phyloP scores from a whole-genome alignment of 2,329 filamentous ascomycete species.

The Fonsecaea pugnacius region DNA sequence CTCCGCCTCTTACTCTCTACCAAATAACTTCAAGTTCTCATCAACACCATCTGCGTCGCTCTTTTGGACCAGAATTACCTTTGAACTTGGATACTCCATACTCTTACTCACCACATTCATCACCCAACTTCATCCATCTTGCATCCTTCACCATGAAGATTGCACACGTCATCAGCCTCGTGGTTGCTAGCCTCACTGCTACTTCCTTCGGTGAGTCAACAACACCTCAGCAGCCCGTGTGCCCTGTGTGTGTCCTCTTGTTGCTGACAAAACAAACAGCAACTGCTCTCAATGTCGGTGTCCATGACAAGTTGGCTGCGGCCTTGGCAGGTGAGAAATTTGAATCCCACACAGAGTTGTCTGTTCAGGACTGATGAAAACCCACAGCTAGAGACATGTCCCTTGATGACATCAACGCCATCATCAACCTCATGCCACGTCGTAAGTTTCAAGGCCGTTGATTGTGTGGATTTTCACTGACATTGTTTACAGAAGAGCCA shows the following conservation, averaged over 20 bases:
- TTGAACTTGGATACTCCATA: slow-evolving; percentile 35
- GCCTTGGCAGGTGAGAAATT: slow-evolving; percentile 26
- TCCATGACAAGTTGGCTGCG: slow-evolving; percentile 18
- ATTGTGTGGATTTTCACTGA: slow-evolving; percentile 20
- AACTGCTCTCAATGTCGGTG: slow-evolving; percentile 7
- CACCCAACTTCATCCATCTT: slow-evolving; percentile 17
- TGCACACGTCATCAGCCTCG: slow-evolving; percentile 21
- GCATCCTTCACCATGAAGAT: slow-evolving; percentile 36
- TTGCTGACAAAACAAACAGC: slow-evolving; percentile 25
- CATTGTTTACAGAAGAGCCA: slow-evolving; percentile 17
- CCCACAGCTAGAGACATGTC: slow-evolving; percentile 25
- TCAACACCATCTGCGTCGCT: slow-evolving; percentile 24
- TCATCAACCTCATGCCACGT: slow-evolving; percentile 32
- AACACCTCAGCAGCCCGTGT: neutral
- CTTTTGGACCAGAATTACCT: slow-evolving; percentile 33
- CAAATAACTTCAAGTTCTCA: slow-evolving; percentile 24
- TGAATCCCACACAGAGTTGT: neutral
- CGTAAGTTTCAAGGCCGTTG: slow-evolving; percentile 27
- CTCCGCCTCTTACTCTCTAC: slow-evolving; percentile 24
- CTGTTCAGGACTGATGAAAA: slow-evolving; percentile 12
- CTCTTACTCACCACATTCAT: slow-evolving; percentile 34
- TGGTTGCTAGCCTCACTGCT: slow-evolving; percentile 19
- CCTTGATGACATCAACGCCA: slow-evolving; percentile 21
- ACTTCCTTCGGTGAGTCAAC: slow-evolving; percentile 25
- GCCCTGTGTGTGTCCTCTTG: neutral